phyloP scores from a whole-genome alignment of 441 rosid species.

The Hura crepitans region DNA sequence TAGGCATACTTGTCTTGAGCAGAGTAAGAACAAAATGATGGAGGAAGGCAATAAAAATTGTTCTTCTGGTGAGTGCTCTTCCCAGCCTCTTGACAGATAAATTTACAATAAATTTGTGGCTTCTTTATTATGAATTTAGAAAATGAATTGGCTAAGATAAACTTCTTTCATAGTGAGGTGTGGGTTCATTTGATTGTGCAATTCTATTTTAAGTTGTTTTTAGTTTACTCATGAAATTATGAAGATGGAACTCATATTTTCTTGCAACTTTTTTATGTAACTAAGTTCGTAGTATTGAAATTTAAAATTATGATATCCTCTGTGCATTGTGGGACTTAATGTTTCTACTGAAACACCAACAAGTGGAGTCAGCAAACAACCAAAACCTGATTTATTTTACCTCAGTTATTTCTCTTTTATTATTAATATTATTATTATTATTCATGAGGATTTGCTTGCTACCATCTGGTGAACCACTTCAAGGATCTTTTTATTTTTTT shows the following conservation, averaged over 20 bases:
- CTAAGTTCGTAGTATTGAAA: conserved; percentile 4
- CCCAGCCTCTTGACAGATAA: conserved; percentile 8
- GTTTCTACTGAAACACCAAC: background rate
- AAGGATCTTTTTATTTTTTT: background rate
- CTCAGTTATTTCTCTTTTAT: background rate
- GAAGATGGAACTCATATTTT: background rate
- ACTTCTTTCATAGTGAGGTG: background rate
- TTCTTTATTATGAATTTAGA: background rate
- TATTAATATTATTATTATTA: background rate
- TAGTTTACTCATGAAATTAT: background rate
- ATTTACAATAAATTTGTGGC: background rate
- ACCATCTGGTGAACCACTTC: background rate
- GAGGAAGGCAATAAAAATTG: conserved; percentile 22
- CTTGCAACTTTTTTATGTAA: background rate
- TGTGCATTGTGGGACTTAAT: conserved; percentile 3
- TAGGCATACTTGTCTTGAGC: conserved; percentile 10
- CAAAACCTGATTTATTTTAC: conserved; percentile 11
- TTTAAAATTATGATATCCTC: background rate
- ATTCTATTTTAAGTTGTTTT: background rate
- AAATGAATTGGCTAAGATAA: background rate
- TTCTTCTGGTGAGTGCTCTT: conserved; percentile 30
- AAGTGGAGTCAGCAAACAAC: conserved; percentile 19
- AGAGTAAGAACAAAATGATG: conserved; percentile 15
- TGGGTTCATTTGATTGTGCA: background rate
- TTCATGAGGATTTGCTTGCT: background rate